Evolutionary conservation across 2,329 filamentous ascomycete species (phyloP), one percentile per base, ranked within the genome.

Genomic region (Macrophomina tecta): DNA sequence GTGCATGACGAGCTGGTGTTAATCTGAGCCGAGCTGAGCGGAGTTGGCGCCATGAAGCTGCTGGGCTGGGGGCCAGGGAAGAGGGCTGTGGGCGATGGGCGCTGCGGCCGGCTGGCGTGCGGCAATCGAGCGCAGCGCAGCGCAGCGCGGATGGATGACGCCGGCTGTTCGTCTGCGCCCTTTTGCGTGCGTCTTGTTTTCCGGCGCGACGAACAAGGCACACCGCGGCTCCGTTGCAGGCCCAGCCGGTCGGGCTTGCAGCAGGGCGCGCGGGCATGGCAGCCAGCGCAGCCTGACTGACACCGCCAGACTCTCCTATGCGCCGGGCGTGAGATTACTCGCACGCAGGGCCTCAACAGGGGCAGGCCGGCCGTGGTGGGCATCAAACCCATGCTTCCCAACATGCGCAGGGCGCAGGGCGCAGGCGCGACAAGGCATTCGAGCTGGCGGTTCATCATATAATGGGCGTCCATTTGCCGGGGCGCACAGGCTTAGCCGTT

Each of bases 271-370:
- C 56, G 28, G 40, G 56, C 56, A 46, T 8, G 42, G 23, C 56
- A 48, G 56, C 56, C 56, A 60, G 40, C 56, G 56, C 56, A 60
- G 56, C 56, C 56, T 45, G 56, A 60, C 56, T 38, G 56, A 60
- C 56, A 60, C 56, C 56, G 56, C 56, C 56, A 60, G 42, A 45
- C 42, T 28, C n/a, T 28, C 23, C 40, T 28, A 32, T 46, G 56
- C 40, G 40, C 55, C 51, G 18, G 18, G 55, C n/a, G 58, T 46
- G 40, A 60, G 58, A 62, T 62, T 62, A 49, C 58, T 49, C 32
- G 52, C 34, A 55, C 16, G 16, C 52, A 55, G 52, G 52, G 52
- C 58, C 58, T 12, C 58, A 62, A 62, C 58, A 49, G 58, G 58
- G 45, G 58, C 48, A 11, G 11, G 46, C 30, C 32, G 58, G 58